These are phyloP conservation scores for Fusarium hainanense DNA, from an alignment of 2,329 filamentous ascomycete species.

Conservation along the genomic window DNA sequence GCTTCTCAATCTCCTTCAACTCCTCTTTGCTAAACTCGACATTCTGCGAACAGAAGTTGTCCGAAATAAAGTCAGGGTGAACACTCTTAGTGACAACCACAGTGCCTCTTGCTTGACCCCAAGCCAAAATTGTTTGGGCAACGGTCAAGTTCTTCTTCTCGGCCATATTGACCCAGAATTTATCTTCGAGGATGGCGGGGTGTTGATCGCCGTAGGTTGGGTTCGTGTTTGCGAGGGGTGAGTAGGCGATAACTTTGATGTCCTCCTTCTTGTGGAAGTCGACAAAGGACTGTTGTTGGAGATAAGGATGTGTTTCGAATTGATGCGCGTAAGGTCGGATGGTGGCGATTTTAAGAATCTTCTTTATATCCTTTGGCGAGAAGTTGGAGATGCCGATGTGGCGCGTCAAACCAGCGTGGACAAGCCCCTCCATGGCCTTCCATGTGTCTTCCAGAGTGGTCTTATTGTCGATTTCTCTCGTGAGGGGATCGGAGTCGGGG, in stretches of 20 bases:
- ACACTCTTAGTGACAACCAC: constrained; percentile 39
- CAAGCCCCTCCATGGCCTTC: constrained; percentile 48
- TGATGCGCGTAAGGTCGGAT: constrained; percentile 48
- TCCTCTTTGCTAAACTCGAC: constrained; percentile 45
- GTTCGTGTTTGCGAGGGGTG: constrained; percentile 41
- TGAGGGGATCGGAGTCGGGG: constrained; percentile 16
- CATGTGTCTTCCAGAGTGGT: constrained; percentile 47
- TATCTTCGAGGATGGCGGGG: constrained; percentile 32
- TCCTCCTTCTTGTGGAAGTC: constrained; percentile 44
- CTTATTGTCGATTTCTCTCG: constrained; percentile 31
- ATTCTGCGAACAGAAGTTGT: constrained; percentile 33
- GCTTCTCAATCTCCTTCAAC: constrained; percentile 47
- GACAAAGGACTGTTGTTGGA: constrained; percentile 50
- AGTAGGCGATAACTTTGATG: constrained; percentile 45
- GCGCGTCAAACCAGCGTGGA: constrained; percentile 31
- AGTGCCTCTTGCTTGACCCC: constrained; percentile 39
- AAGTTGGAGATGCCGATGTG: constrained; percentile 68
- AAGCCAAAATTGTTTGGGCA: constrained; percentile 37
- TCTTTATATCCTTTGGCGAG: constrained; percentile 60
- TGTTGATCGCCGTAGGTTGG: constrained; percentile 36
- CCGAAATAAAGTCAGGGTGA: constrained; percentile 33
- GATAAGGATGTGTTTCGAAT: constrained; percentile 70
- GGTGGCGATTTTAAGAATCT: constrained; percentile 51
- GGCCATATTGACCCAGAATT: constrained; percentile 35
- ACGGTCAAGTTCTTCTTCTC: constrained; percentile 37